Conservation (phyloP, 495 filamentous ascomycete species). For the Xylaria longipes region DNA sequence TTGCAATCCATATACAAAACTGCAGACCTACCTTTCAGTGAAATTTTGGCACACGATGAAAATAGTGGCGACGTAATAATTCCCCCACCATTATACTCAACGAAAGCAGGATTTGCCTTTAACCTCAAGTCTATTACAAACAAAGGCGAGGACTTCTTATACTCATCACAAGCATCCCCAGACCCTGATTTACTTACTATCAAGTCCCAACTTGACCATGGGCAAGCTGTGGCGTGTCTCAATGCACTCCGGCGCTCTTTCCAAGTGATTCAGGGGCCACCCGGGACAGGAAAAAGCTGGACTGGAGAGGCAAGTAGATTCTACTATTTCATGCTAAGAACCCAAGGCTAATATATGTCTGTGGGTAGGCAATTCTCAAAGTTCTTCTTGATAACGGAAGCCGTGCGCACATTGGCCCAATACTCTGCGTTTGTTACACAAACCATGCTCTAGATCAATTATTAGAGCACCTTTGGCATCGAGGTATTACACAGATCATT, state of each 20-base stretch:
- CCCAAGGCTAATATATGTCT: neutral
- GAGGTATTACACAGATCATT: conserved; percentile 64
- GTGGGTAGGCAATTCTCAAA: conserved; percentile 56
- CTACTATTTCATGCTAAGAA: neutral
- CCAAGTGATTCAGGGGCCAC: conserved; percentile 78
- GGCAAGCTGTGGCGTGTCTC: conserved; percentile 63
- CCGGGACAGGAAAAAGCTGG: conserved; percentile 78
- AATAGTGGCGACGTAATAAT: conserved; percentile 12
- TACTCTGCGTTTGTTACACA: conserved; percentile 69
- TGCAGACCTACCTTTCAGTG: conserved; percentile 62
- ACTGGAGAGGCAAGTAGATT: conserved; percentile 15
- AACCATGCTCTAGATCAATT: conserved; percentile 79
- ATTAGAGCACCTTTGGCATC: conserved; percentile 66
- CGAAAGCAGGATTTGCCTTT: conserved; percentile 56
- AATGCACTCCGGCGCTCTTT: conserved; percentile 60
- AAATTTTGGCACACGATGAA: conserved; percentile 57
- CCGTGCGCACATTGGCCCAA: conserved; percentile 61
- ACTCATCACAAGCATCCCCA: conserved; percentile 41
- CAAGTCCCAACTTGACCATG: conserved; percentile 59
- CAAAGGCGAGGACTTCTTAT: conserved; percentile 39
- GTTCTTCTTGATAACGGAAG: conserved; percentile 64
- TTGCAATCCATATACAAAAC: conserved; percentile 61
- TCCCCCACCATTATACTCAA: conserved; percentile 60
- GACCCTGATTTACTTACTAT: conserved; percentile 47
- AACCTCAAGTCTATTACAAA: conserved; percentile 55